These are phyloP conservation scores for Lachnellula occidentalis DNA, from an alignment of 2,329 filamentous ascomycete species.

Conservation along the genomic window DNA sequence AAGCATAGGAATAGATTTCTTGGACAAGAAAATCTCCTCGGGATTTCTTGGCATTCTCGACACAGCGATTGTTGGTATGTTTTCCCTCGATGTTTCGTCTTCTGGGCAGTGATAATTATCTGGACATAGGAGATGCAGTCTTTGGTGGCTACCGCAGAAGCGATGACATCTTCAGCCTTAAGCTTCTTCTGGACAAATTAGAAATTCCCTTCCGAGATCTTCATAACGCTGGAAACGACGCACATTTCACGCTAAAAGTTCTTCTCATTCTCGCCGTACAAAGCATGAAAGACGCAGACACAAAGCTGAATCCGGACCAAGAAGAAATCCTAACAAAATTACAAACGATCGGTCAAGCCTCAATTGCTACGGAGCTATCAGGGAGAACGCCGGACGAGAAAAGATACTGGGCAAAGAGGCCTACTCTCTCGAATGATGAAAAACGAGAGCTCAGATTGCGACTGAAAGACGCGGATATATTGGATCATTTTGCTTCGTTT, in stretches of 20 bases:
- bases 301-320: not conserved
- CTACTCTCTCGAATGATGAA: not conserved
- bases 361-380: not conserved
- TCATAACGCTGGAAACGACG: not conserved
- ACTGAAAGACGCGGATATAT: not conserved
- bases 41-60: not conserved
- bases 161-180: not conserved
- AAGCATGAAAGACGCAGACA: not conserved
- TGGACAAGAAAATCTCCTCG: not conserved
- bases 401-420: not conserved
- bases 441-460: not conserved
- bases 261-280: not conserved
- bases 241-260: not conserved
- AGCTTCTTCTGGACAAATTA: not conserved
- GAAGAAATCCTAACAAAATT: not conserved
- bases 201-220: not conserved
- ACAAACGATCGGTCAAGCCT: not conserved
- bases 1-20: not conserved
- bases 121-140: not conserved
- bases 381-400: not conserved
- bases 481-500: not conserved
- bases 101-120: not conserved
- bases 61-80: not conserved
- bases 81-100: not conserved
- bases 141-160: not conserved